Conservation (phyloP, 495 filamentous ascomycete species). For the Podospora conica region DNA sequence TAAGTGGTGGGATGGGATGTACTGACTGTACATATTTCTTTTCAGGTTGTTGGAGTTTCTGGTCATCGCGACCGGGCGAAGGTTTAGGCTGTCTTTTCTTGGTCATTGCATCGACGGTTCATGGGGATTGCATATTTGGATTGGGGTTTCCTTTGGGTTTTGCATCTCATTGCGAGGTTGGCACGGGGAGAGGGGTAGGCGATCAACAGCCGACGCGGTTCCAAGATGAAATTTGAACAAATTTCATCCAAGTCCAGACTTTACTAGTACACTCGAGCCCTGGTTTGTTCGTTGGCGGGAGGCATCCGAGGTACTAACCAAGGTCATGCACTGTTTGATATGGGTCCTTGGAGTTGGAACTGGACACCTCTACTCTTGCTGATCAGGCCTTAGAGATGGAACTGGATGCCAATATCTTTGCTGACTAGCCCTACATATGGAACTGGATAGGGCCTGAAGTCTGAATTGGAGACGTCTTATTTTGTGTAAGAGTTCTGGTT, state of each 20-base stretch:
- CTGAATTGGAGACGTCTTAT: too few species aligned
- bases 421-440: too few species aligned
- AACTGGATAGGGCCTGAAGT: too few species aligned
- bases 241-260: not conserved
- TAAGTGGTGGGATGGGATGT: constrained; percentile 30
- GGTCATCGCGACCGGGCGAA: not conserved
- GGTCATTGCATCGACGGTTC: not conserved
- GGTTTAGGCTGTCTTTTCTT: not conserved
- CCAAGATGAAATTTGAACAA: not conserved
- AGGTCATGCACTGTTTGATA: too few species aligned
- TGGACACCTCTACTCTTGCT: too few species aligned
- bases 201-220: not conserved
- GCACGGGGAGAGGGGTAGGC: not conserved
- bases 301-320: too few species aligned
- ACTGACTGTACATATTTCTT: not conserved
- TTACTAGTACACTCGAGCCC: not conserved
- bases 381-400: too few species aligned
- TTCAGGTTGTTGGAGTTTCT: not conserved
- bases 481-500: too few species aligned
- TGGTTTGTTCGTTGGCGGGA: too few species aligned
- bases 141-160: not conserved
- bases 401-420: too few species aligned
- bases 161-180: not conserved
- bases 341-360: too few species aligned
- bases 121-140: not conserved